Evolutionary conservation across 805 yeast species (phyloP), one percentile per base, ranked within the genome.

Genomic region (Yamadazyma takamatsuzukensis): DNA sequence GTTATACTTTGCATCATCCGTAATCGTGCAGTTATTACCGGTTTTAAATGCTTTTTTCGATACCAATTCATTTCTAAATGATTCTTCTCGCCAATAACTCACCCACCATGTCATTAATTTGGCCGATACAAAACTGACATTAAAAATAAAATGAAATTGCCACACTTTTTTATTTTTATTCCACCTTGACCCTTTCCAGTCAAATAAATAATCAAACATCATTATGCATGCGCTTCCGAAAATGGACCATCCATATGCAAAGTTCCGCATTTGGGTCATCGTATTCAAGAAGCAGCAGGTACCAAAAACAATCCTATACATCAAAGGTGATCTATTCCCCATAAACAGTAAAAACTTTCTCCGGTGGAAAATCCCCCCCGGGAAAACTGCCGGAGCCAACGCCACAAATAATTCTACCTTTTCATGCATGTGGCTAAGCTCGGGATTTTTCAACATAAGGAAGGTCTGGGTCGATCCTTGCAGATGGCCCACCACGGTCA

Each of bases 91-190:
- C 41, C 56, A 60, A 25, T 55, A 41, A 26, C 66, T 55, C 14
- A 88, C 63, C 97, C 97, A 90, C 97, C 97, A 93, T 28, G 76
- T 70, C 95, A 90, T 88, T 36, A 85, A 64, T 43, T 78, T 76
- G 1, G 87, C 70, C 16, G 94, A 80, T 11, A 89, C 82, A 53
- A 76, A 83, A 4, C 83, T 85, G 0, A 96, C 96, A 3, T 95
- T 82, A 53, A 87, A 89, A 5, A 89, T 58, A 42, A 90, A 88
- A 57, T 85, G 87, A 21, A 89, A 68, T 40, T 76, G 74, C 47
- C 90, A 68, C 15, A 86, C 60, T 17, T 69, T 60, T 16, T 59
- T 64, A 51, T 88, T 83, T 82, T 47, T 35, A 28, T 61, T 60
- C 61, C 97, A 93, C 18, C 83, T 64, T 10, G 55, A 54, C 47